Conservation (phyloP, 768 basidiomycete species). For the Candolleomyces eurysporus region DNA sequence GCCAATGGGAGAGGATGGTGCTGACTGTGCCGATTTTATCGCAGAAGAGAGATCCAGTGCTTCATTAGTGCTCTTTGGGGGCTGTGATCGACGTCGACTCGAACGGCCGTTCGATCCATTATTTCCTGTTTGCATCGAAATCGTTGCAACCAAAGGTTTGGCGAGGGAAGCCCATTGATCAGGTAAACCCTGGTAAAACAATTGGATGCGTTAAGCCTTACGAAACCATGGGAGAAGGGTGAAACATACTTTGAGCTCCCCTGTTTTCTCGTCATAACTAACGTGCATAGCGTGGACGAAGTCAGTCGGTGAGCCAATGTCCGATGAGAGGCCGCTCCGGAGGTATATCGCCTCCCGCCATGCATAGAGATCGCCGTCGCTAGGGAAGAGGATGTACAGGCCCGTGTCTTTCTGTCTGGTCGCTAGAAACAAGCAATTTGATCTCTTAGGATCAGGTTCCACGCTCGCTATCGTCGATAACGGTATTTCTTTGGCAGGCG, state of each 20-base stretch:
- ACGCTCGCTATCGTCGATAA: conserved; percentile 23
- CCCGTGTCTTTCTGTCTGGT: conserved; percentile 19
- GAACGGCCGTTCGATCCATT: not conserved
- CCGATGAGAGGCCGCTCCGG: conserved; percentile 21
- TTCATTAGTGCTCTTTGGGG: not conserved
- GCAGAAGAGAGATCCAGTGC: conserved; percentile 1
- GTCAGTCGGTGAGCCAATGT: conserved; percentile 29
- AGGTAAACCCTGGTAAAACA: conserved; percentile 16
- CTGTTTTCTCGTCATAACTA: conserved; percentile 28
- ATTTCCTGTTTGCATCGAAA: conserved; percentile 6
- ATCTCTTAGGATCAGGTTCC: conserved; percentile 23
- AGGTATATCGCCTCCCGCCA: conserved; percentile 33
- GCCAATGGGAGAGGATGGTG: not conserved
- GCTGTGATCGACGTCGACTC: conserved; percentile 7
- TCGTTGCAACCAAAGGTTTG: conserved; percentile 5
- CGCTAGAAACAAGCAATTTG: conserved; percentile 21
- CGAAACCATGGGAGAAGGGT: not conserved
- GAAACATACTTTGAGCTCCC: conserved; percentile 20
- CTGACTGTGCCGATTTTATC: not conserved
- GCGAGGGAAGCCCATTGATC: conserved; percentile 17
- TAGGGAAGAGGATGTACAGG: conserved; percentile 26
- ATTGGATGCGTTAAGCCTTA: not conserved
- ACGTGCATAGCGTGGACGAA: conserved; percentile 33
- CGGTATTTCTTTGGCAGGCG: conserved; percentile 20
- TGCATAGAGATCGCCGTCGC: conserved; percentile 24